Evolutionary conservation across 1,139 yeast species (phyloP).

Genomic region (Debaryomycetaceae sp.): DNA sequence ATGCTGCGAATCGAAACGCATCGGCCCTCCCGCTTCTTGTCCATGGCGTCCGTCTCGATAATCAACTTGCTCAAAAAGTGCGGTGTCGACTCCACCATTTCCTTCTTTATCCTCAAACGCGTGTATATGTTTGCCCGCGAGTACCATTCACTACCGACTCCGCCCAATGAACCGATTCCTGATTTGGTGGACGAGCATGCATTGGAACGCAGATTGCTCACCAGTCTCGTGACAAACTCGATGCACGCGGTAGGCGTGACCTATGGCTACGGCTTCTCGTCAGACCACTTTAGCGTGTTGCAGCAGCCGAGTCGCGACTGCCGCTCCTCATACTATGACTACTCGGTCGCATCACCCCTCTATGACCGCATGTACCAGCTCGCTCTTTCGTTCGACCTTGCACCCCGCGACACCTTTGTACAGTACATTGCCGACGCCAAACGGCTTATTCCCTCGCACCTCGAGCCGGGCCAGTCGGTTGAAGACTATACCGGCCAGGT

Average conservation of each 20-base stretch:
- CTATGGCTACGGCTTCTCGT: slow-evolving; percentile 13
- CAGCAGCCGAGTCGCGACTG: slow-evolving; percentile 5
- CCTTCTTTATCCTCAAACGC: slow-evolving; percentile 45
- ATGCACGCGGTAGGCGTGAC: slow-evolving; percentile 27
- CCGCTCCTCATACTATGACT: slow-evolving; percentile 1
- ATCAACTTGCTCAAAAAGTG: slow-evolving; percentile 39
- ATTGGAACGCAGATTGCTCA: slow-evolving; percentile 35
- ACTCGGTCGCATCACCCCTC: slow-evolving; percentile 9
- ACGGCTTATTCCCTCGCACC: slow-evolving; percentile 9
- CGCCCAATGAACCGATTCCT: slow-evolving; percentile 27
- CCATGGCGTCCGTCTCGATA: slow-evolving; percentile 50
- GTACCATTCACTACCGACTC: slow-evolving; percentile 33
- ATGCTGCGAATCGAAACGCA: slow-evolving; percentile 44
- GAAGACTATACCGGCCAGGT: slow-evolving; percentile 12
- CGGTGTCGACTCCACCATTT: slow-evolving; percentile 13
- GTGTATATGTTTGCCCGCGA: slow-evolving; percentile 57
- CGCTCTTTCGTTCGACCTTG: slow-evolving; percentile 53
- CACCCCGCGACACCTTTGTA: slow-evolving; percentile 31
- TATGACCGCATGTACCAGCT: slow-evolving; percentile 42
- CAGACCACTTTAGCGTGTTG: slow-evolving; percentile 13
- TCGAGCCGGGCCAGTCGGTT: slow-evolving; percentile 3
- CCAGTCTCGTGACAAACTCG: slow-evolving; percentile 33
- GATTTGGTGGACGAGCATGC: slow-evolving; percentile 39
- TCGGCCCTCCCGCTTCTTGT: slow-evolving; percentile 68
- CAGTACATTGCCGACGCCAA: slow-evolving; percentile 15